A percentile compares a stretch with the other conserved stretches of the same genome.
Conservation (phyloP, 202 grass and related monocot genomes). For the Schoenoplectus tabernaemontani region DNA sequence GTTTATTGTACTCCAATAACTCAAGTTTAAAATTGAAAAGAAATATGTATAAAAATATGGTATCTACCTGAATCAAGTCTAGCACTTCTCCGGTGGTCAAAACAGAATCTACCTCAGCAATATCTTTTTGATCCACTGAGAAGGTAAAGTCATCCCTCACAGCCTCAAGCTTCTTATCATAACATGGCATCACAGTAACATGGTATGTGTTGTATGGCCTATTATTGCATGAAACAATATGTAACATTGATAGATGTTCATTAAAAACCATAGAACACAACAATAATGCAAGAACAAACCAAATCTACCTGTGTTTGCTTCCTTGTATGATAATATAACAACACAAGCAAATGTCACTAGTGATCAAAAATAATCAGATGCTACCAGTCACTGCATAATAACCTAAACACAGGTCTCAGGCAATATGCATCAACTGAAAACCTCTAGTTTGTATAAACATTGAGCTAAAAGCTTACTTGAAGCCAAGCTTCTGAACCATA, state of each 20-base stretch:
- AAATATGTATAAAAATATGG: constrained; percentile 6
- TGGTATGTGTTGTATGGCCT: constrained; percentile 72
- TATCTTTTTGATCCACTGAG: constrained; percentile 56
- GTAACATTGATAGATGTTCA: neutral
- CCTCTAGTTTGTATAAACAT: neutral
- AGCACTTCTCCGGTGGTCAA: constrained; percentile 92
- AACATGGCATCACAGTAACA: constrained; percentile 99
- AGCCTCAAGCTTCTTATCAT: constrained; percentile 97
- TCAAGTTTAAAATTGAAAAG: constrained; percentile 17
- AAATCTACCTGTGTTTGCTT: neutral
- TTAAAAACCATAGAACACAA: neutral
- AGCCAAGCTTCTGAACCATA: constrained; percentile 56
- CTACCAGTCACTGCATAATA: neutral
- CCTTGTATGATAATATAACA: neutral
- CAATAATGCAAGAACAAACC: neutral
- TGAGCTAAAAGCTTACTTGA: constrained; percentile 39
- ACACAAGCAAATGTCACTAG: neutral
- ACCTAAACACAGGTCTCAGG: neutral
- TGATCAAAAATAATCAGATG: neutral
- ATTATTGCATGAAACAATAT: constrained; percentile 1
- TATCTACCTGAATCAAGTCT: constrained; percentile 82
- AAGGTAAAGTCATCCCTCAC: constrained; percentile 83
- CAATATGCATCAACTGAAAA: neutral
- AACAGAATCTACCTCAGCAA: constrained; percentile 88
- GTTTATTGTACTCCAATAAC: constrained; percentile 17